Percentiles rank a stretch among this genome's conserved stretches.
Conservation (phyloP, 169 alveolate species). For the Cryptosporidium andersoni region DNA sequence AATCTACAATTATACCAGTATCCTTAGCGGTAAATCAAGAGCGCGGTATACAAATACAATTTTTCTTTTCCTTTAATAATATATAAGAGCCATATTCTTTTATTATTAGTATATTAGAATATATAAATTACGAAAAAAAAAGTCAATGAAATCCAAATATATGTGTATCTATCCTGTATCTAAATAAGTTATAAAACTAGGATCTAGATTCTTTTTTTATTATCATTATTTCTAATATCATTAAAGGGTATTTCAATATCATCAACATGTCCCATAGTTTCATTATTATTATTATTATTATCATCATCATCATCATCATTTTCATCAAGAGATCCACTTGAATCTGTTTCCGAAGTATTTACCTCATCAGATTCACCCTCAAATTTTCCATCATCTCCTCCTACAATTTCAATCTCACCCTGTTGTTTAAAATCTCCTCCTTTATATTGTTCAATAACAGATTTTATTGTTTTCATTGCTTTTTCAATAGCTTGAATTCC, state of each 20-base stretch:
- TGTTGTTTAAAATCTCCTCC: slow-evolving; percentile 90
- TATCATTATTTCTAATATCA: slow-evolving; percentile 67
- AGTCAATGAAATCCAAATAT: neutral
- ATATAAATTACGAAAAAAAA: neutral
- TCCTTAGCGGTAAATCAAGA: too few relatives aligned
- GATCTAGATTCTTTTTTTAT: slow-evolving; percentile 79
- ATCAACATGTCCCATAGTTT: slow-evolving; percentile 83
- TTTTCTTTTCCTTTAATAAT: too few relatives aligned
- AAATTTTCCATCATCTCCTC: slow-evolving; percentile 87
- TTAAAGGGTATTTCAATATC: slow-evolving; percentile 78
- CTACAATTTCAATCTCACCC: slow-evolving; percentile 86
- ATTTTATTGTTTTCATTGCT: slow-evolving; percentile 85
- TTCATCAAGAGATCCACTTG: slow-evolving; percentile 78
- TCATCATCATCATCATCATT: slow-evolving; percentile 86
- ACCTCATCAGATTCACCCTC: slow-evolving; percentile 86
- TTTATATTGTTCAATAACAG: slow-evolving; percentile 80
- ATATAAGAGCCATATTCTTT: too few relatives aligned
- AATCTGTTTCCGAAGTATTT: slow-evolving; percentile 82
- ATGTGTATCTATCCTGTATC: neutral
- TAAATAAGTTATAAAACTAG: neutral
- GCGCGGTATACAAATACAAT: too few relatives aligned
- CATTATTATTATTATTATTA: slow-evolving; percentile 90
- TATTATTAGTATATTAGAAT: neutral
- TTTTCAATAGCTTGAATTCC: slow-evolving; percentile 84
- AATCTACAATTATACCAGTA: too few relatives aligned